Conservation (phyloP, 2,329 filamentous ascomycete species). For the Trichoderma koningiopsis region DNA sequence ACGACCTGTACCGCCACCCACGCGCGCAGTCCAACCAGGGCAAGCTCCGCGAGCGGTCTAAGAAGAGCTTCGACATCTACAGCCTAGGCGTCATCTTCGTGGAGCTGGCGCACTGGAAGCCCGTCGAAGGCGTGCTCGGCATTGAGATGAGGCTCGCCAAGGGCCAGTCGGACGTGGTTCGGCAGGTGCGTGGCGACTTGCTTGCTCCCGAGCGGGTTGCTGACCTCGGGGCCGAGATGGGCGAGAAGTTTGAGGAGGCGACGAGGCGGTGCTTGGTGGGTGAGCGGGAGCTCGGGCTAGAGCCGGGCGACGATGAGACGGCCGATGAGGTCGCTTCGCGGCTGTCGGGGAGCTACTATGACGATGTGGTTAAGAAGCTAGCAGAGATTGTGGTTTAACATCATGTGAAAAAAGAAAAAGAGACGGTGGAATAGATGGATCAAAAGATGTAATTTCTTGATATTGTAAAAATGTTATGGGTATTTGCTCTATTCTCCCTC, state of each 20-base stretch:
- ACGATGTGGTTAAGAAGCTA: conserved; percentile 49
- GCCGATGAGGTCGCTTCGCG: conserved; percentile 43
- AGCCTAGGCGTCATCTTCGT: conserved; percentile 54
- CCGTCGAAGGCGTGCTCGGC: conserved; percentile 47
- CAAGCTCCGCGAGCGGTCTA: conserved; percentile 41
- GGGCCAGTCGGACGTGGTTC: conserved; percentile 43
- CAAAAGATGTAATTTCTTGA: conserved; percentile 12
- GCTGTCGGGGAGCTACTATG: conserved; percentile 46
- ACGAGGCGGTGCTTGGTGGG: conserved; percentile 43
- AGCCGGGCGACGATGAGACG: conserved; percentile 45
- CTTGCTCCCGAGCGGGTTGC: conserved; percentile 37
- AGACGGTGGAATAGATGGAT: background rate
- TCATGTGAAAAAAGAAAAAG: background rate
- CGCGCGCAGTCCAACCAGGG: conserved; percentile 42
- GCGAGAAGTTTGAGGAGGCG: conserved; percentile 44
- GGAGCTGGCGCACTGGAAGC: conserved; percentile 56
- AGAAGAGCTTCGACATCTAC: conserved; percentile 56
- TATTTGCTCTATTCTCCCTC: conserved; percentile 24
- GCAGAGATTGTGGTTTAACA: conserved; percentile 41
- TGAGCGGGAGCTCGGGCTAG: conserved; percentile 41
- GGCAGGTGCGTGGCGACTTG: conserved; percentile 40
- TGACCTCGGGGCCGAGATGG: conserved; percentile 43
- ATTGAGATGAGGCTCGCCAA: conserved; percentile 42
- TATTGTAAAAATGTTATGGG: conserved; percentile 19
- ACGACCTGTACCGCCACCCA: conserved; percentile 56